Percentiles rank a stretch among this genome's conserved stretches.
These are phyloP conservation scores for Plasmodium malariae DNA, from an alignment of 169 alveolate genomes.

Conservation along the genomic window DNA sequence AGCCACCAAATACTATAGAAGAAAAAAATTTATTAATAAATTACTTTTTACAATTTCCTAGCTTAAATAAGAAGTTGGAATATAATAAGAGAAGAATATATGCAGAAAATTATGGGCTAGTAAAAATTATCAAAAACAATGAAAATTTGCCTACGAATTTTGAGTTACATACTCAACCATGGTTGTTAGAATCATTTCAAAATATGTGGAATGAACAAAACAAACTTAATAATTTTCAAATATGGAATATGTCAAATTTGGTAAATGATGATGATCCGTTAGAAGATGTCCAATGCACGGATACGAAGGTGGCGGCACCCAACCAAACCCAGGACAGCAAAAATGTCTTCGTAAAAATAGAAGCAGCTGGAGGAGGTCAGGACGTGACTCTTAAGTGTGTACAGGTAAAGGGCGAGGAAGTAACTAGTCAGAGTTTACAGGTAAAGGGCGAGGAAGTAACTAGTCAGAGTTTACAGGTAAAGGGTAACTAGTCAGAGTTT, in stretches of 20 bases:
- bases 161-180: constrained; percentile 50
- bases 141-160: constrained; percentile 55
- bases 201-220: constrained; percentile 67
- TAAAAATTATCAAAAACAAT: constrained; percentile 48
- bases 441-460: no score
- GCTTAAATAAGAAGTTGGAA: constrained; percentile 51
- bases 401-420: neutral
- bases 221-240: constrained; percentile 49
- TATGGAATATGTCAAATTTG: constrained; percentile 63
- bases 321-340: neutral
- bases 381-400: no score
- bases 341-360: neutral
- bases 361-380: neutral
- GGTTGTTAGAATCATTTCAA: constrained; percentile 31
- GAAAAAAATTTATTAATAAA: constrained; percentile 62
- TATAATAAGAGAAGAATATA: constrained; percentile 68
- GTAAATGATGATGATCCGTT: constrained; percentile 1
- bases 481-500: no score
- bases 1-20: constrained; percentile 57
- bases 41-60: constrained; percentile 73
- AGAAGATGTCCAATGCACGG: constrained; percentile 17
- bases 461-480: no score
- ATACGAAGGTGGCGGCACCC: constrained; percentile 12
- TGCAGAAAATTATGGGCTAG: constrained; percentile 75
- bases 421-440: no score